These are phyloP conservation scores for Scorias spongiosa DNA, from an alignment of 2,329 filamentous ascomycete genomes.

Conservation along the genomic window DNA sequence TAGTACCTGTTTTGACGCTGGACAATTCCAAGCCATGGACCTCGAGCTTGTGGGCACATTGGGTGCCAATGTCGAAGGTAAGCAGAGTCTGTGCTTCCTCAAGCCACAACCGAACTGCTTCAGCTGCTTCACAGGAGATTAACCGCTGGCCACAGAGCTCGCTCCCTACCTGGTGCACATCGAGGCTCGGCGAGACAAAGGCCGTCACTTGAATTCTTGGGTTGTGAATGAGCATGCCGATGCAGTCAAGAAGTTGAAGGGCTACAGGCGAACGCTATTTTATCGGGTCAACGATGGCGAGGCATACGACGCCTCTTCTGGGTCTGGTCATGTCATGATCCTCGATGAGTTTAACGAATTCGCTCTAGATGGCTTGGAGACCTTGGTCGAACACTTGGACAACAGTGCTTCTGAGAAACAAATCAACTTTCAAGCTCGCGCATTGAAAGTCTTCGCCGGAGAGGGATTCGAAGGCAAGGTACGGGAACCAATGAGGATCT, in stretches of 20 bases:
- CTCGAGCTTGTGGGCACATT: background rate
- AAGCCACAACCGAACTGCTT: too few relatives aligned
- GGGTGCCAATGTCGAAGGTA: background rate
- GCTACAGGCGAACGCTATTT: background rate
- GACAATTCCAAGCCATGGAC: background rate
- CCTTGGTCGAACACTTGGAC: background rate
- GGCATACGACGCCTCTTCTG: background rate
- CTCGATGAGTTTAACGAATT: background rate
- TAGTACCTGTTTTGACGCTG: background rate
- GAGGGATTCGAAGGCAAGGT: background rate
- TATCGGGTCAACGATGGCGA: background rate
- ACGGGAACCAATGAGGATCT: background rate
- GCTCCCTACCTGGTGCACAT: background rate
- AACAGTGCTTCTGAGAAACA: background rate
- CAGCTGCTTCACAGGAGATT: too few relatives aligned
- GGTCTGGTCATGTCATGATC: background rate
- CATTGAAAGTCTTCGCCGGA: background rate
- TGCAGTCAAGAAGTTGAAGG: background rate
- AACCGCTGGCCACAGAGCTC: background rate
- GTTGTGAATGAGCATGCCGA: background rate
- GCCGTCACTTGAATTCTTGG: background rate
- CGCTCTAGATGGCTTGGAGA: background rate
- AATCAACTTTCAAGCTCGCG: background rate
- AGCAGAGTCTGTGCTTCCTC: background rate
- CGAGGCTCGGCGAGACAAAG: background rate